Evolutionary conservation across 148 eudicot genomes (phyloP).

Genomic region (Rhododendron simsii): DNA sequence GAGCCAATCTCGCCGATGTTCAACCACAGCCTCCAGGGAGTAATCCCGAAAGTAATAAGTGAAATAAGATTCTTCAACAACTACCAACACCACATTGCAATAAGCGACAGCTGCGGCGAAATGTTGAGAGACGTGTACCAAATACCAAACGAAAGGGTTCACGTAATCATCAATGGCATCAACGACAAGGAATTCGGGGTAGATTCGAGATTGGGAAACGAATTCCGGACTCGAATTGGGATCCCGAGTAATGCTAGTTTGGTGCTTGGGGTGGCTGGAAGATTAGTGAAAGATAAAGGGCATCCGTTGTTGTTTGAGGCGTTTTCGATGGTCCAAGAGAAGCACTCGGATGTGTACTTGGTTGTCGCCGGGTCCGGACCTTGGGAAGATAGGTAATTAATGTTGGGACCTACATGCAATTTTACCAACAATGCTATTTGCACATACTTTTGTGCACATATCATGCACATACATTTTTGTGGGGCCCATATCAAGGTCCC

Average conservation of each 20-base stretch:
- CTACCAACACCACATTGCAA: constrained; percentile 77
- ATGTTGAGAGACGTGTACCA: constrained; percentile 43
- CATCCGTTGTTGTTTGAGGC: constrained; percentile 58
- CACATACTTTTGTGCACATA: too few relatives aligned
- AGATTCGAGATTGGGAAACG: constrained; percentile 33
- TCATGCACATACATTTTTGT: too few relatives aligned
- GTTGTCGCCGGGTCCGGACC: constrained; percentile 82
- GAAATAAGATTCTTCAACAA: constrained; percentile 74
- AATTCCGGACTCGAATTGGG: constrained; percentile 49
- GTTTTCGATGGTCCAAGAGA: constrained; percentile 42
- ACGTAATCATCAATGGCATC: constrained; percentile 78
- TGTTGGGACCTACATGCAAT: background rate
- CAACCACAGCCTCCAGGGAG: constrained; percentile 47
- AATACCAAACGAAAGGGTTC: constrained; percentile 48
- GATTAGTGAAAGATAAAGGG: constrained; percentile 78
- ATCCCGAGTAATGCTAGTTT: constrained; percentile 56
- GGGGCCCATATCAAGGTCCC: too few relatives aligned
- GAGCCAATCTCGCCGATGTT: constrained; percentile 59
- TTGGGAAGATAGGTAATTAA: constrained; percentile 45
- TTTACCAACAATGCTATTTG: too few relatives aligned
- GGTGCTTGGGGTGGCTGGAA: constrained; percentile 73
- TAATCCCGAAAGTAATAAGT: constrained; percentile 60
- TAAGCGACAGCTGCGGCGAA: constrained; percentile 62
- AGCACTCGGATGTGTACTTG: constrained; percentile 45
- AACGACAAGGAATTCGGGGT: constrained; percentile 47